Conservation (phyloP, 2,329 filamentous ascomycete species). For the Plenodomus biglobosus region DNA sequence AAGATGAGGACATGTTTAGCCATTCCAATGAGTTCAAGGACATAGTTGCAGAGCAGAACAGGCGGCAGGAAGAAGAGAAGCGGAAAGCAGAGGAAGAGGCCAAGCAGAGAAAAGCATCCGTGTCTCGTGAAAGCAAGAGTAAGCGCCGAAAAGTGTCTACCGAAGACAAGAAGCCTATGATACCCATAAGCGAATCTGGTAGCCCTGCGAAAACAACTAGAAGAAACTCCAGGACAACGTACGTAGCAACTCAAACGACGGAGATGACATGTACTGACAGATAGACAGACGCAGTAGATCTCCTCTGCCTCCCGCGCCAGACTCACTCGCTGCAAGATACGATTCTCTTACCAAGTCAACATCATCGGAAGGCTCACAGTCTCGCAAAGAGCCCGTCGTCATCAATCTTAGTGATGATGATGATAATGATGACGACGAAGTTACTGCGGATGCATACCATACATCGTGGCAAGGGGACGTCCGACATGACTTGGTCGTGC, state of each 20-base stretch:
- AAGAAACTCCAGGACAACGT: slow-evolving; percentile 19
- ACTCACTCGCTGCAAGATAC: slow-evolving; percentile 35
- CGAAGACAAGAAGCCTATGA: slow-evolving; percentile 13
- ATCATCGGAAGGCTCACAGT: slow-evolving; percentile 7
- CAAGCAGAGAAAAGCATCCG: background rate
- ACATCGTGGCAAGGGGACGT: background rate
- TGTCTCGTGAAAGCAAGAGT: slow-evolving; percentile 32
- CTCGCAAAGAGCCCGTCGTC: slow-evolving; percentile 16
- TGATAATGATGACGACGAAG: slow-evolving; percentile 26
- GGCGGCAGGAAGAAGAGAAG: slow-evolving; percentile 31
- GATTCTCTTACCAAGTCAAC: slow-evolving; percentile 28
- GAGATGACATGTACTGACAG: slow-evolving; percentile 6
- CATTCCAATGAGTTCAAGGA: slow-evolving; percentile 46
- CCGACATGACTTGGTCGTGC: slow-evolving; percentile 8
- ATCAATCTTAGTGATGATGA: slow-evolving; percentile 33
- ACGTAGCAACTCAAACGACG: slow-evolving; percentile 1
- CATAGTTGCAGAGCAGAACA: slow-evolving; percentile 44
- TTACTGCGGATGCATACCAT: background rate
- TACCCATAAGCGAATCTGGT: slow-evolving; percentile 10
- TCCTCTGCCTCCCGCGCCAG: slow-evolving; percentile 25
- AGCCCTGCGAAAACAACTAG: slow-evolving; percentile 10
- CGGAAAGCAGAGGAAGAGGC: slow-evolving; percentile 24
- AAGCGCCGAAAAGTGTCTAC: slow-evolving; percentile 27
- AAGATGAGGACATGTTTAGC: slow-evolving; percentile 46
- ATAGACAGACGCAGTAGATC: slow-evolving; percentile 28